These are phyloP conservation scores for Kalmanozyma brasiliensis DNA, from an alignment of 1,284 basidiomycete species.

Conservation along the genomic window DNA sequence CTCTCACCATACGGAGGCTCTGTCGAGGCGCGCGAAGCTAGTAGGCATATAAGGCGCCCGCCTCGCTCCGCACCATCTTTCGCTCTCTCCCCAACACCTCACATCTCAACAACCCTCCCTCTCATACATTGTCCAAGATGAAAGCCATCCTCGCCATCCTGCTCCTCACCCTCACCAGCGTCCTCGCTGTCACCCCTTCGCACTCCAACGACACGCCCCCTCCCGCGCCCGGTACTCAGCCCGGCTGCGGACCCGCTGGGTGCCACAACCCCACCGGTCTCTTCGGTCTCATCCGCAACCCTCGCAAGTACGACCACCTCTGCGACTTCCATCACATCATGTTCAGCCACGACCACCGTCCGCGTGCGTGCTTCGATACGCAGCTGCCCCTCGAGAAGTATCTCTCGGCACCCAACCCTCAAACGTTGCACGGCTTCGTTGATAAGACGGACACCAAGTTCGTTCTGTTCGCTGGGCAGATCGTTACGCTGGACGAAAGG, in stretches of 20 bases:
- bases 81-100: no score
- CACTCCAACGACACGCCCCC: neutral
- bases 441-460: slow-evolving; percentile 18
- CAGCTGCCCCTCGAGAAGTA: neutral
- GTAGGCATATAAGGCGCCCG: no score
- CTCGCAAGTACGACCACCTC: slow-evolving; percentile 4
- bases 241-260: slow-evolving; percentile 17
- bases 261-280: slow-evolving; percentile 14
- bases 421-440: slow-evolving; percentile 10
- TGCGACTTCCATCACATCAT: slow-evolving; percentile 4
- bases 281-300: slow-evolving; percentile 5
- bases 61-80: no score
- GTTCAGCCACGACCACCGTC: neutral
- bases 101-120: neutral
- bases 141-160: slow-evolving; percentile 4
- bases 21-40: no score
- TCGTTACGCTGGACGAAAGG: slow-evolving; percentile 11
- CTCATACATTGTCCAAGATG: neutral
- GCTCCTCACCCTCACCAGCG: neutral
- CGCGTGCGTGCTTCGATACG: slow-evolving; percentile 23
- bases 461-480: slow-evolving; percentile 20
- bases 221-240: slow-evolving; percentile 1
- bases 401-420: slow-evolving; percentile 19
- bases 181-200: neutral
- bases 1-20: no score